phyloP scores from a whole-genome alignment of 768 basidiomycete species.

The Wakefieldia striispora region DNA sequence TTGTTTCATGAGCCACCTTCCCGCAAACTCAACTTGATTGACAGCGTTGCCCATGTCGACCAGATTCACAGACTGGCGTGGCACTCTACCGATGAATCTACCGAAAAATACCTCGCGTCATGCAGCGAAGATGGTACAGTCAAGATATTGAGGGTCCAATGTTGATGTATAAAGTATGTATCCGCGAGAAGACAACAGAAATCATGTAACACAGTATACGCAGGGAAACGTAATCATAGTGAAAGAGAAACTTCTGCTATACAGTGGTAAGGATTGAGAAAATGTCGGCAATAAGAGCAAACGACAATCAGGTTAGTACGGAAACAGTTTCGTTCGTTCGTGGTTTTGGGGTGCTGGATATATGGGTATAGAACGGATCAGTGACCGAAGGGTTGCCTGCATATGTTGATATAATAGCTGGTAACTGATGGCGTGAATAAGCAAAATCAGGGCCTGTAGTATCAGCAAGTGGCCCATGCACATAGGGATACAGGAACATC shows the following conservation, averaged over 20 bases:
- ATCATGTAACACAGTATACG: slow-evolving; percentile 30
- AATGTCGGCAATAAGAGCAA: slow-evolving; percentile 30
- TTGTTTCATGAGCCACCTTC: slow-evolving; percentile 3
- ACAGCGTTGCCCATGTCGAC: slow-evolving; percentile 69
- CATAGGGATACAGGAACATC: slow-evolving; percentile 81
- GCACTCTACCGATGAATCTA: slow-evolving; percentile 46
- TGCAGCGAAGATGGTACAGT: slow-evolving; percentile 94
- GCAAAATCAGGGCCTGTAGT: slow-evolving; percentile 31
- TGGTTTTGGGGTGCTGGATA: slow-evolving; percentile 44
- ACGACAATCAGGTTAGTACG: slow-evolving; percentile 40
- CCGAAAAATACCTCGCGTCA: slow-evolving; percentile 64
- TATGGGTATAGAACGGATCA: slow-evolving; percentile 67
- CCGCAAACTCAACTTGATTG: neutral
- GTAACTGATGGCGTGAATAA: slow-evolving; percentile 39
- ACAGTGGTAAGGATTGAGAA: slow-evolving; percentile 55
- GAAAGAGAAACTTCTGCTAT: slow-evolving; percentile 48
- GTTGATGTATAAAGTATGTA: slow-evolving; percentile 45
- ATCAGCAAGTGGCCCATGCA: slow-evolving; percentile 44
- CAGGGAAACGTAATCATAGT: slow-evolving; percentile 17
- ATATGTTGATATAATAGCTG: slow-evolving; percentile 51
- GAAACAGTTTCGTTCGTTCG: slow-evolving; percentile 57
- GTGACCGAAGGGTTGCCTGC: slow-evolving; percentile 35
- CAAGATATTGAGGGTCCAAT: slow-evolving; percentile 67
- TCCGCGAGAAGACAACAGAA: slow-evolving; percentile 19
- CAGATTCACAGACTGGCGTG: slow-evolving; percentile 83